Base-by-base conservation (phyloP, 768 basidiomycete species). In the Rhizopogon vinicolor region DNA sequence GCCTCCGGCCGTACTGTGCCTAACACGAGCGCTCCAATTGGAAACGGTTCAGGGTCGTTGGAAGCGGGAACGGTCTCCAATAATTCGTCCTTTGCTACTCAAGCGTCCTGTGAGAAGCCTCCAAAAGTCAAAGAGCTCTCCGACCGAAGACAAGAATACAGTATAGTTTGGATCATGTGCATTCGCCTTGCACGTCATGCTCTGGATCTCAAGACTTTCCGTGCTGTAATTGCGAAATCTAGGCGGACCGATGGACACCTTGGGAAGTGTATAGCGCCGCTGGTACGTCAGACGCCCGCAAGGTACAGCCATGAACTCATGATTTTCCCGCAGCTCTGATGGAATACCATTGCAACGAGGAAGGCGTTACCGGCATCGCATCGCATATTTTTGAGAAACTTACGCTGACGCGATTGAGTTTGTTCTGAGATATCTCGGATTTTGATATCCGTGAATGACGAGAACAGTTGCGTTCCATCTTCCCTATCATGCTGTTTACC, bases 361-460 rank as follows among this genome's bases (percentile, higher is more conserved):
- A 22, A 2, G 22, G 22, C 2, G 22, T 1, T 22, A 22, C 22
- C 22, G 22, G 22, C 22, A 2, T 22, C 1, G 22, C 22, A 0
- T 89, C 86, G 44, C 81, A 93, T 43, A 95, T 99, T 57, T 98
- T 96, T 66, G 95, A 98, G 92, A 95, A 65, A 72, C 77, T 14
- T 97, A 91, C 67, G 82, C 70, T 88, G 85, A 88, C 22, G 89
- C 95, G 58, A 80, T 87, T 40, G 89, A 93, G 48, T 98, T 85
- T 62, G 91, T 96, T 8, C 74, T 92, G 57, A 83, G 89, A 52
- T 97, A 97, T 72, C 84, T 99, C 28, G 86, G 87, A 7, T 99
- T 96, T 75, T 98, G 62, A 89, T 98, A 61, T 89, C 87, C 29
- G 82, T 97, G 74, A 98, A 98, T 63, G 96, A 98, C 69, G 89